Conservation (phyloP, 75 land plant species). For the Larix kaempferi region DNA sequence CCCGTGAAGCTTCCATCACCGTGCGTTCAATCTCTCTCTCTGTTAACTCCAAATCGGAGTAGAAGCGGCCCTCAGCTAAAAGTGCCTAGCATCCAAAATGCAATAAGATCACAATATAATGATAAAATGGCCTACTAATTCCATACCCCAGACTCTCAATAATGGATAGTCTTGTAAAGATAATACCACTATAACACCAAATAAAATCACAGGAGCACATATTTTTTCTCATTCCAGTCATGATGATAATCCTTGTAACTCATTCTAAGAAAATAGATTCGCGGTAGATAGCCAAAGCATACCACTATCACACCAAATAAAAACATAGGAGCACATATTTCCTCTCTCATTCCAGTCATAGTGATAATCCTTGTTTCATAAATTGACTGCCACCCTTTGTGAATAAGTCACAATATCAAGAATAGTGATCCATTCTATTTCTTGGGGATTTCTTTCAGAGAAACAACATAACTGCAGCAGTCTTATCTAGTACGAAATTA, state of each 20-base stretch:
- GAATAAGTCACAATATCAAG: too few species aligned
- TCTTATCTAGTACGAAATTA: neutral
- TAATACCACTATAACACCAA: neutral
- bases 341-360: neutral
- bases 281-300: too few species aligned
- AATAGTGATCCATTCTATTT: too few species aligned
- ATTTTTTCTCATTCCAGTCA: neutral
- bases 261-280: neutral
- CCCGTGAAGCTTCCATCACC: slow-evolving; percentile 98
- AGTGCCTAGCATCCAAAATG: slow-evolving; percentile 63
- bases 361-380: neutral
- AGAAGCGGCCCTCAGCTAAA: slow-evolving; percentile 96
- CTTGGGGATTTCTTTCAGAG: too few species aligned
- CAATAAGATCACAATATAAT: neutral
- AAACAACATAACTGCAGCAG: neutral
- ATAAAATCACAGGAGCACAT: neutral
- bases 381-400: too few species aligned
- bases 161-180: neutral
- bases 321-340: neutral
- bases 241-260: neutral
- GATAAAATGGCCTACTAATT: neutral
- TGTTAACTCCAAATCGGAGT: slow-evolving; percentile 96
- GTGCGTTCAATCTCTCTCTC: slow-evolving; percentile 97
- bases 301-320: neutral
- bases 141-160: neutral